A percentile compares a stretch with the other conserved stretches of the same genome.
These are phyloP conservation scores for Zarea fungicola DNA, from an alignment of 2,329 filamentous ascomycete genomes.

Conservation along the genomic window DNA sequence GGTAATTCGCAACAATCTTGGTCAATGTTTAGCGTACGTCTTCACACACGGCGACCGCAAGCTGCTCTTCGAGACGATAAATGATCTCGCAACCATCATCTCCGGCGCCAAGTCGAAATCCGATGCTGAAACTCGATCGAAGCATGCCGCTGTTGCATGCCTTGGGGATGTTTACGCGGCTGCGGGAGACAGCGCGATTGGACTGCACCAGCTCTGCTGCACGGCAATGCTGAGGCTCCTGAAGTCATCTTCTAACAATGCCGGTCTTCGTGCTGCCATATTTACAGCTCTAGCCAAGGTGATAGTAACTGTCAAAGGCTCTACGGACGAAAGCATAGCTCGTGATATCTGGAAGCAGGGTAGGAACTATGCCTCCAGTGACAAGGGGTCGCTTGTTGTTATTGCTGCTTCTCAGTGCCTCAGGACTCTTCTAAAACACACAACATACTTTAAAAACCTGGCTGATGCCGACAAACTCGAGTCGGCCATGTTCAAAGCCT, in stretches of 20 bases:
- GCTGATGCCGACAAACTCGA: constrained; percentile 89
- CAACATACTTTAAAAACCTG: constrained; percentile 78
- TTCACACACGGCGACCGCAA: constrained; percentile 84
- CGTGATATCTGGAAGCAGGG: constrained; percentile 92
- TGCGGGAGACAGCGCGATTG: constrained; percentile 90
- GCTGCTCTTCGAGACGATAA: constrained; percentile 88
- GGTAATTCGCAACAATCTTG: constrained; percentile 84
- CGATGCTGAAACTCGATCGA: constrained; percentile 72
- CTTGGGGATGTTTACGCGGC: constrained; percentile 83
- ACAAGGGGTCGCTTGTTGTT: constrained; percentile 80
- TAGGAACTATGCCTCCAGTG: constrained; percentile 66
- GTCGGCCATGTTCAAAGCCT: constrained; percentile 74
- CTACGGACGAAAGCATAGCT: constrained; percentile 78
- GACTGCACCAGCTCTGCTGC: constrained; percentile 70
- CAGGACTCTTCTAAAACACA: constrained; percentile 65
- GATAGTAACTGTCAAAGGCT: constrained; percentile 65
- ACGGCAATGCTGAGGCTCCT: constrained; percentile 70
- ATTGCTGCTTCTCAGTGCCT: constrained; percentile 74
- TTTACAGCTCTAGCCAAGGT: constrained; percentile 74
- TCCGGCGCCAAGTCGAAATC: constrained; percentile 66
- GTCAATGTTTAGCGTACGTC: constrained; percentile 75
- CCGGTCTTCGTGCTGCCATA: constrained; percentile 73
- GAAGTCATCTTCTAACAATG: constrained; percentile 73
- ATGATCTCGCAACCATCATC: constrained; percentile 72
- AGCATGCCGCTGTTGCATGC: constrained; percentile 83